Evolutionary conservation across 352 stramenopile genomes (phyloP), one percentile per base, ranked within the genome.

Genomic region (Blastocystis hominis): DNA sequence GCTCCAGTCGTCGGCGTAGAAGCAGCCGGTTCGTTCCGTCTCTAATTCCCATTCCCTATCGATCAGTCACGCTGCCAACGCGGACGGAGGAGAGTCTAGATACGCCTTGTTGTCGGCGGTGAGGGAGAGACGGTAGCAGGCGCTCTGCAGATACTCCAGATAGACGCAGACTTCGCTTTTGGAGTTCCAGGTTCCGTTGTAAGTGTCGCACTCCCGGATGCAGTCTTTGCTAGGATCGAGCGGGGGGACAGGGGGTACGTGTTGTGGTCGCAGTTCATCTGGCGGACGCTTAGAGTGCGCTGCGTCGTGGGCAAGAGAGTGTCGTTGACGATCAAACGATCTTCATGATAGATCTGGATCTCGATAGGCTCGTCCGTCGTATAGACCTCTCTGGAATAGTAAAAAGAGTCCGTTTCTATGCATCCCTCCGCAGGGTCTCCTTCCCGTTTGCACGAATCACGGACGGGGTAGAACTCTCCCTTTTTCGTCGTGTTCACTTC

Each of bases 361-460:
- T n/a, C 17, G 5, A 78, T 3, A 15, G 40, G 30, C n/a, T n/a
- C 9, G 10, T 78, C 40, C 10, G 15, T 36, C 42, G n/a, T 34
- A 3, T 9, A 17, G 36, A 78, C 38, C 3, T 53, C 24, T 13
- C 17, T 56, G 1, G 42, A 30, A 46, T 78, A 78, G n/a, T 46
- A 78, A 10, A 78, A 30, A 4, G 68, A 13, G 2, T 55, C n/a
- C 10, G 68, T 78, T 20, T 53, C 42, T 2, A 78, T 15, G 46
- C 75, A 86, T 53, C 75, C 75, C 24, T 44, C 53, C 62, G 69
- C 75, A 20, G 75, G 75, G 70, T 86, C 75, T 13, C 75, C 75
- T 30, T 86, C 47, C 17, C 17, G 56, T 50, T 69, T 44, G 62
- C 75, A 86, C 2, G 75, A 86, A 72, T 86, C 75, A 38, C 75